phyloP scores from a whole-genome alignment of 768 basidiomycete genomes.

The Mycena galopus region DNA sequence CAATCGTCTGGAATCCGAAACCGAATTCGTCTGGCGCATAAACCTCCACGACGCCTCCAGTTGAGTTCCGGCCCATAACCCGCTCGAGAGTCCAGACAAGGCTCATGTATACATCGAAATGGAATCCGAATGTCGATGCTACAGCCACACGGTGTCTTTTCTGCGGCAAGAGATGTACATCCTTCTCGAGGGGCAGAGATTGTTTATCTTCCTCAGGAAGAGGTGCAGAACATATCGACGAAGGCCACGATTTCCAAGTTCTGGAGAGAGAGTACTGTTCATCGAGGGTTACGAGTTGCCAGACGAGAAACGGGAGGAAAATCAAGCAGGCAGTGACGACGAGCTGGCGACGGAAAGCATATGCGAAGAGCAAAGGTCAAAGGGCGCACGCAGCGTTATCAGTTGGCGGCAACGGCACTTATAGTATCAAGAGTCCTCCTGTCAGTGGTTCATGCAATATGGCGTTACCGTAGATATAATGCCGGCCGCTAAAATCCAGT shows the following conservation, averaged over 20 bases:
- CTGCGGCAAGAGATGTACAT: constrained; percentile 15
- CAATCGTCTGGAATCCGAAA: constrained; percentile 49
- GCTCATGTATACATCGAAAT: constrained; percentile 55
- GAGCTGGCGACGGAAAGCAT: constrained; percentile 7
- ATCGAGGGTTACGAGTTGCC: not conserved
- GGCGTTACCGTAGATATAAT: not conserved
- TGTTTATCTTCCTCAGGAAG: not conserved
- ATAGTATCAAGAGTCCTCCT: not conserved
- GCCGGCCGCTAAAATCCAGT: not conserved
- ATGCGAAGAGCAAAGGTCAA: not conserved
- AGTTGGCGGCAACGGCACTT: not conserved
- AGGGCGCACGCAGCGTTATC: too few species aligned
- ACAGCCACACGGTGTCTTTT: constrained; percentile 48
- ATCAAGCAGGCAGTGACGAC: not conserved
- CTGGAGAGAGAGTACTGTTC: not conserved
- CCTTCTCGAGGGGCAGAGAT: too few species aligned
- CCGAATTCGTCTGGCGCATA: constrained; percentile 48
- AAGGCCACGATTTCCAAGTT: not conserved
- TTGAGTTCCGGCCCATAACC: constrained; percentile 38
- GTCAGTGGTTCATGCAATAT: not conserved
- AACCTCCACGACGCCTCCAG: constrained; percentile 44
- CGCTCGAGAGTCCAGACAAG: constrained; percentile 50
- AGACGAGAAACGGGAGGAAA: not conserved
- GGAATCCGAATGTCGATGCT: constrained; percentile 50
- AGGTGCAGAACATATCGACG: not conserved